Evolutionary conservation across 2,329 filamentous ascomycete genomes (phyloP).

Genomic region (Aspergillus fumigatiaffinis): DNA sequence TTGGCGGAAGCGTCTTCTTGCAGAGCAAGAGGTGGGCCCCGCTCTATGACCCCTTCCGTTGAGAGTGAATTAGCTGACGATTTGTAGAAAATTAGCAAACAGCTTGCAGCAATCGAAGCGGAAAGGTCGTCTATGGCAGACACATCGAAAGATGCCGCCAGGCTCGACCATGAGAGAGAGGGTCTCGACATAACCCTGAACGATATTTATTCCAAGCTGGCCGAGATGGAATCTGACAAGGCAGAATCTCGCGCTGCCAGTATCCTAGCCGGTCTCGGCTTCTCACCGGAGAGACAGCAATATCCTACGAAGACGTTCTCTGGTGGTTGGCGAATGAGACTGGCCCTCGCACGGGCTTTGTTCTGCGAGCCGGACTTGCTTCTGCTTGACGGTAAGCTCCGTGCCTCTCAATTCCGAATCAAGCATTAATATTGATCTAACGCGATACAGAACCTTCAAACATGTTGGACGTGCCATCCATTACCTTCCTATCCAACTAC

Average conservation of each 20-base stretch:
- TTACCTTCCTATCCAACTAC: constrained; percentile 95
- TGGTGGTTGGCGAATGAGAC: constrained; percentile 98
- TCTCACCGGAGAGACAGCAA: constrained; percentile 88
- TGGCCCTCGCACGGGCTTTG: constrained; percentile 87
- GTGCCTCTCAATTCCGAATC: background rate
- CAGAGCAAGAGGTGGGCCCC: constrained; percentile 71
- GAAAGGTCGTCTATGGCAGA: constrained; percentile 80
- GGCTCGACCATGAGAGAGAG: constrained; percentile 81
- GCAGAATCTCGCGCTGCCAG: constrained; percentile 92
- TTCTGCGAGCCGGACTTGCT: constrained; percentile 97
- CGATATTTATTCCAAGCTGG: constrained; percentile 85
- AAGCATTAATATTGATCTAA: constrained; percentile 13
- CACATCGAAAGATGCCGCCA: constrained; percentile 82
- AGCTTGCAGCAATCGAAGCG: constrained; percentile 71
- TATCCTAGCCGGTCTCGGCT: constrained; percentile 93
- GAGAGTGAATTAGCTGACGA: background rate
- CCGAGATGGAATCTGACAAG: constrained; percentile 99
- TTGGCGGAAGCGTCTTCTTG: constrained; percentile 92
- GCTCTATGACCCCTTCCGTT: background rate
- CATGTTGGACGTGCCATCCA: constrained; percentile 99
- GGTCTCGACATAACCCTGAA: constrained; percentile 84
- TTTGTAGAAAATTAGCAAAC: constrained; percentile 66
- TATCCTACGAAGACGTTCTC: constrained; percentile 96
- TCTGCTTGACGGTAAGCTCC: constrained; percentile 68
- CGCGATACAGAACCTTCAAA: constrained; percentile 76